Evolutionary conservation across 176 grass and related monocot genomes (phyloP), one percentile per base, ranked within the genome.

Genomic region (Carex littledalei): DNA sequence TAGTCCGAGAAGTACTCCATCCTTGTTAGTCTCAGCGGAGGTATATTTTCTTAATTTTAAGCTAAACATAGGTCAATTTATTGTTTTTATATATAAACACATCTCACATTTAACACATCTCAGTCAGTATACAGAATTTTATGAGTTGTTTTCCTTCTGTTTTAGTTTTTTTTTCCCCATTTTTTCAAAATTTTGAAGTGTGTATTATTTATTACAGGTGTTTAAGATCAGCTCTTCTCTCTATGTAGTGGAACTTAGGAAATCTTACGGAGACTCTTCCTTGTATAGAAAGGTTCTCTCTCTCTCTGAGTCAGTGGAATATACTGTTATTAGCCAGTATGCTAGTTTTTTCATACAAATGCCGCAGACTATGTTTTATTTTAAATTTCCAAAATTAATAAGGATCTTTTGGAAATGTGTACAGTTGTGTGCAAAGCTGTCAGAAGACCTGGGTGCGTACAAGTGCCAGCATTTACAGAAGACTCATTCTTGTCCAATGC

Each of bases 231-330:
- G 84, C 78, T 58, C 89, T 83, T 89, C 89, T 80, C 85, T 94
- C 65, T 93, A 90, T 81, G 91, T 93, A 84, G 95, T 98, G 2
- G 93, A 98, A 69, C 76, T 98, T 54, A 93, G 88, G 82, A 93
- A 84, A 86, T 88, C 88, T 85, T 91, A 84, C 5, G 91, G 93
- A 80, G 93, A 93, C 80, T 92, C 89, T 45, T 87, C 79, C 3
- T 86, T 95, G 8, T 98, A 98, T 68, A 88, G 86, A 93, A 84
- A 93, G 91, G 93, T 92, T 87, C 63, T 49, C 52, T 78, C 31
- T n/a, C 11, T 58, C 65, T 39, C 4, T 39, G 37, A 39, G 37
- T 39, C 37, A 39, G 4, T 39, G 37, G 5, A 39, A 39, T 81
- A 63, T 81, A 43, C 85, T 60, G 39, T 11, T 86, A 70, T 34